Percentiles rank a stretch among this genome's conserved stretches.
phyloP scores from a whole-genome alignment of 2,329 filamentous ascomycete genomes.

The Chaetomium strumarium region DNA sequence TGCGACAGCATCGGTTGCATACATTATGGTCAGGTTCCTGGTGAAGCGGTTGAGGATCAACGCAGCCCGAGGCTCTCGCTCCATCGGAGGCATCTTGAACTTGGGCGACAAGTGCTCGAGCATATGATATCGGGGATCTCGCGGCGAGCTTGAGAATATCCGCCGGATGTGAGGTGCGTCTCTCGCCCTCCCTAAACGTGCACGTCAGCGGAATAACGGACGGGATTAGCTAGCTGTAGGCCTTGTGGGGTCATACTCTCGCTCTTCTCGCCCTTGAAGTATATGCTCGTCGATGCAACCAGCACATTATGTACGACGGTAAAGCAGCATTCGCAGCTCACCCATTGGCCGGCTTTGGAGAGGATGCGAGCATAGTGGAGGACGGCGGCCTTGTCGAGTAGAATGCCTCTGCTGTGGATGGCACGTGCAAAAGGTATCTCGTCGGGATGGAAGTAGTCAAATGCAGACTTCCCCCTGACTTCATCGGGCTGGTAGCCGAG shows the following conservation, averaged over 20 bases:
- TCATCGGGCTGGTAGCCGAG: conserved; percentile 74
- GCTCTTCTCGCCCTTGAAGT: conserved; percentile 61
- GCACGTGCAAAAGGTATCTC: conserved; percentile 70
- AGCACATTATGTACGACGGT: conserved; percentile 84
- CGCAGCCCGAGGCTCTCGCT: conserved; percentile 74
- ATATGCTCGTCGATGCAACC: conserved; percentile 78
- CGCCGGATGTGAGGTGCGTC: conserved; percentile 74
- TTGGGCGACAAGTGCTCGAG: conserved; percentile 77
- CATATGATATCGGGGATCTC: conserved; percentile 86
- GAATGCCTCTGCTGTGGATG: conserved; percentile 66
- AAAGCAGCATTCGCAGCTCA: conserved; percentile 83
- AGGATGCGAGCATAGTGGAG: conserved; percentile 72
- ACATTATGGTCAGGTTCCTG: conserved; percentile 76
- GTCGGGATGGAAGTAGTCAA: conserved; percentile 80
- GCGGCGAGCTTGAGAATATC: conserved; percentile 73
- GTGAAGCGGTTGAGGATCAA: conserved; percentile 85
- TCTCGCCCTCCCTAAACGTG: conserved; percentile 59
- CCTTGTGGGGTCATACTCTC: conserved; percentile 53
- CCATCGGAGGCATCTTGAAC: conserved; percentile 58
- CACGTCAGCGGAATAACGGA: conserved; percentile 13
- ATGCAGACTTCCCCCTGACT: conserved; percentile 69
- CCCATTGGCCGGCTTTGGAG: conserved; percentile 63
- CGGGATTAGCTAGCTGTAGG: too few species aligned
- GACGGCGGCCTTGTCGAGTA: conserved; percentile 78
- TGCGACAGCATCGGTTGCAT: conserved; percentile 69